Conservation (phyloP, 2,329 filamentous ascomycete species). For the Epichloe baconii region DNA sequence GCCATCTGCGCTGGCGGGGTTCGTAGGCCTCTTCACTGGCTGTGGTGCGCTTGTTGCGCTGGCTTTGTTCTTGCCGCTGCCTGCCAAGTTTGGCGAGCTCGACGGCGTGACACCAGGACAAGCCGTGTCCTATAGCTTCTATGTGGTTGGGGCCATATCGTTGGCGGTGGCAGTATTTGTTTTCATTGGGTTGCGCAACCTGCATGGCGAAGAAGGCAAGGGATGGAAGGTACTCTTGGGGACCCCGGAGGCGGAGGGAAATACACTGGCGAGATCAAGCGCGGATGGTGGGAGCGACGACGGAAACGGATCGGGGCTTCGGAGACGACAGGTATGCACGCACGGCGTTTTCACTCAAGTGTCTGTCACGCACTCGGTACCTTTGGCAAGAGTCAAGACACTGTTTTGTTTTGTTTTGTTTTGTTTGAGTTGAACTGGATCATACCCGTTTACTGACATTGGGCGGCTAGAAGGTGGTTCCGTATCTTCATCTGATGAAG, state of each 20-base stretch:
- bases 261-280: constrained; percentile 9
- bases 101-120: constrained; percentile 58
- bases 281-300: constrained; percentile 3
- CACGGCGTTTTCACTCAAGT: not conserved
- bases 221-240: constrained; percentile 49
- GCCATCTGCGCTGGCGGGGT: constrained; percentile 59
- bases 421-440: not conserved
- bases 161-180: constrained; percentile 62
- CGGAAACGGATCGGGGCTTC: constrained; percentile 7
- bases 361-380: not conserved
- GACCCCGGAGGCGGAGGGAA: constrained; percentile 13
- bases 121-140: constrained; percentile 76
- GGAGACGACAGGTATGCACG: constrained; percentile 15
- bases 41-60: constrained; percentile 82
- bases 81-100: constrained; percentile 60
- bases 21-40: constrained; percentile 86
- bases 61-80: constrained; percentile 71
- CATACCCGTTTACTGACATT: not conserved
- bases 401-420: too few species aligned
- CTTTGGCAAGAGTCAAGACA: too few species aligned
- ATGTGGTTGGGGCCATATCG: constrained; percentile 65
- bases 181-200: constrained; percentile 58
- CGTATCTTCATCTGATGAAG: constrained; percentile 47
- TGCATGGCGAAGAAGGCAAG: constrained; percentile 66
- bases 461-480: constrained; percentile 26